Conservation (phyloP, 768 basidiomycete species). For the Tephrocybe sp. region DNA sequence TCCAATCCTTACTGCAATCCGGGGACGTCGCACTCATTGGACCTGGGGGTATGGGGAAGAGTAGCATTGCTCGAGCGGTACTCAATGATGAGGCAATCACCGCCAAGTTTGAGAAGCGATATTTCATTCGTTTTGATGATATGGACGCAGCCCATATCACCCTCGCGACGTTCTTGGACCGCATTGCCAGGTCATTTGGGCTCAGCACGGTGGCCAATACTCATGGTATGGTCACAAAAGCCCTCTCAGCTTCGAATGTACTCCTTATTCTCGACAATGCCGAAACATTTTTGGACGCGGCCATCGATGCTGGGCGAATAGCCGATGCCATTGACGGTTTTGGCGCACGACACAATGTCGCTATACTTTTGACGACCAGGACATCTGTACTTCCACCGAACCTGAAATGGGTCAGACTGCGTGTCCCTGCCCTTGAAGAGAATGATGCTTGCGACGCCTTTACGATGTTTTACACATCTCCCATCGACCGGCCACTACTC, state of each 20-base stretch:
- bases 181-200: conserved; percentile 2
- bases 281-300: conserved; percentile 15
- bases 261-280: conserved; percentile 17
- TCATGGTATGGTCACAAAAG: neutral
- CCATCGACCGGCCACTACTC: neutral
- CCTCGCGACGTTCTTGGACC: conserved; percentile 4
- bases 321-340: conserved; percentile 8
- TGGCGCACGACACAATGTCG: conserved; percentile 7
- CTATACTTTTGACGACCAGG: conserved; percentile 11
- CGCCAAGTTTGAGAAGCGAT: neutral
- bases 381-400: conserved; percentile 8
- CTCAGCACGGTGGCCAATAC: neutral
- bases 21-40: conserved; percentile 7
- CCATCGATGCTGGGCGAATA: conserved; percentile 7
- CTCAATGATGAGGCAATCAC: conserved; percentile 1
- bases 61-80: conserved; percentile 1
- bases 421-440: conserved; percentile 9
- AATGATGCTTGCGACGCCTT: conserved; percentile 7
- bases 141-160: conserved; percentile 5
- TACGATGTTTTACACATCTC: neutral
- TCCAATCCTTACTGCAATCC: neutral
- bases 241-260: neutral
- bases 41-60: conserved; percentile 12
- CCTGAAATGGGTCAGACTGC: conserved; percentile 7
- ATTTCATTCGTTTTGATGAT: conserved; percentile 10